Percentiles rank a stretch among this genome's conserved stretches.
Conservation (phyloP, 2,329 filamentous ascomycete species). For the Pseudopithomyces maydicus region DNA sequence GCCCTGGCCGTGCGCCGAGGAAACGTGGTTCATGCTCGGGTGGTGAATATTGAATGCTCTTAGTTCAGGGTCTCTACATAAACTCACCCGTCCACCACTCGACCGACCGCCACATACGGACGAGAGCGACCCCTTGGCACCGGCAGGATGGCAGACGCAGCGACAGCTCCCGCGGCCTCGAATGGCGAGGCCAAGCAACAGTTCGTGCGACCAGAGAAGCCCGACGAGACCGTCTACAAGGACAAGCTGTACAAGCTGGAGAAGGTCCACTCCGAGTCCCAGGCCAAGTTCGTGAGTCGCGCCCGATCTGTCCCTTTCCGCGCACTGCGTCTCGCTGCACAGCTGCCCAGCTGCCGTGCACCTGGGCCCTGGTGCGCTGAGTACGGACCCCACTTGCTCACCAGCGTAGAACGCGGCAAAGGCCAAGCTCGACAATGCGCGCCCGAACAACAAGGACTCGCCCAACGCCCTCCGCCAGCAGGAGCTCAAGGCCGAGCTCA, state of each 20-base stretch:
- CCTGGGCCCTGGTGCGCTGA: neutral
- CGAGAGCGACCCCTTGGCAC: constrained; percentile 1
- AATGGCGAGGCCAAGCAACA: constrained; percentile 43
- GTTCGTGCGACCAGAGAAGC: constrained; percentile 74
- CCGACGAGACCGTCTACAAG: constrained; percentile 85
- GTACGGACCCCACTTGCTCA: neutral
- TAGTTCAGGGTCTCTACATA: constrained; percentile 18
- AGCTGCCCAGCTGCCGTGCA: neutral
- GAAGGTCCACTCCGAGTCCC: constrained; percentile 80
- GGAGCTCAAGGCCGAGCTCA: constrained; percentile 81
- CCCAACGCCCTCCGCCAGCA: constrained; percentile 81
- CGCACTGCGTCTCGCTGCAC: constrained; percentile 8
- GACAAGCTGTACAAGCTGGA: constrained; percentile 78
- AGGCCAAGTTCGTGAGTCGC: constrained; percentile 68
- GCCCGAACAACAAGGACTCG: constrained; percentile 81
- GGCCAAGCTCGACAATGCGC: constrained; percentile 82
- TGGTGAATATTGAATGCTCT: constrained; percentile 15
- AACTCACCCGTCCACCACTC: constrained; percentile 12
- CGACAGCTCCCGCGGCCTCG: constrained; percentile 41
- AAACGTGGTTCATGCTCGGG: constrained; percentile 10
- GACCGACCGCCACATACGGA: constrained; percentile 11
- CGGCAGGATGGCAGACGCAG: constrained; percentile 42
- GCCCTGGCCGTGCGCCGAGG: constrained; percentile 15
- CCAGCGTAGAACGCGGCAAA: constrained; percentile 76
- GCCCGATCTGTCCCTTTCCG: neutral